Conservation (phyloP, 148 eudicot genomes). For the Rhododendron simsii region DNA sequence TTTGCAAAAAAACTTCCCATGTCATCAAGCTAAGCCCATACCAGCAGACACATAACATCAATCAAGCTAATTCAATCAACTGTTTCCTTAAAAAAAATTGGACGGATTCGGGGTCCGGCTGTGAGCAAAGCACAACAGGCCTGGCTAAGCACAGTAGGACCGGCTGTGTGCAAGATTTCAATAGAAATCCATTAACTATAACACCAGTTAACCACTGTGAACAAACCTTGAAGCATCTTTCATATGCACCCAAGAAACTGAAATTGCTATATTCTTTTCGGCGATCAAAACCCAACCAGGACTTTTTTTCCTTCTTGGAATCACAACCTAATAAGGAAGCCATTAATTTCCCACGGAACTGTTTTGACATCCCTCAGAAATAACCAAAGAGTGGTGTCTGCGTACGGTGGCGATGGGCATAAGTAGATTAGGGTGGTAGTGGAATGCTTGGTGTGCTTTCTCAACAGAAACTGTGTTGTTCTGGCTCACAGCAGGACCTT, state of each 20-base stretch:
- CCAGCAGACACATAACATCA: neutral
- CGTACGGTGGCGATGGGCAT: neutral
- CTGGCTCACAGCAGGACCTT: neutral
- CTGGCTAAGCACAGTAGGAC: no score
- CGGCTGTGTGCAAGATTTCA: neutral
- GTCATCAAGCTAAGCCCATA: neutral
- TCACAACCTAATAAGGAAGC: neutral
- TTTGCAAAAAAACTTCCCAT: no score
- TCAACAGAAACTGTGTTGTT: neutral
- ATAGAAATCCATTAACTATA: neutral
- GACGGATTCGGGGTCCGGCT: neutral
- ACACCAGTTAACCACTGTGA: neutral
- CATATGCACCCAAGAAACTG: neutral
- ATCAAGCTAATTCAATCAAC: neutral
- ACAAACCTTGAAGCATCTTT: neutral
- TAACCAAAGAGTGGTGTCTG: neutral
- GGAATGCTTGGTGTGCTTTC: neutral
- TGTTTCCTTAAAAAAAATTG: neutral
- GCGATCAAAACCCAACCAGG: neutral
- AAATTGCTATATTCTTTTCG: neutral
- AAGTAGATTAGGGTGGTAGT: neutral
- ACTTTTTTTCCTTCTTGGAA: neutral
- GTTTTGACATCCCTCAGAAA: neutral
- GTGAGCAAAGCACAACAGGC: neutral
- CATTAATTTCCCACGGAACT: neutral